Evolutionary conservation across 139 green algal species (phyloP).

Genomic region (Pseudopediastrum boryanum): DNA sequence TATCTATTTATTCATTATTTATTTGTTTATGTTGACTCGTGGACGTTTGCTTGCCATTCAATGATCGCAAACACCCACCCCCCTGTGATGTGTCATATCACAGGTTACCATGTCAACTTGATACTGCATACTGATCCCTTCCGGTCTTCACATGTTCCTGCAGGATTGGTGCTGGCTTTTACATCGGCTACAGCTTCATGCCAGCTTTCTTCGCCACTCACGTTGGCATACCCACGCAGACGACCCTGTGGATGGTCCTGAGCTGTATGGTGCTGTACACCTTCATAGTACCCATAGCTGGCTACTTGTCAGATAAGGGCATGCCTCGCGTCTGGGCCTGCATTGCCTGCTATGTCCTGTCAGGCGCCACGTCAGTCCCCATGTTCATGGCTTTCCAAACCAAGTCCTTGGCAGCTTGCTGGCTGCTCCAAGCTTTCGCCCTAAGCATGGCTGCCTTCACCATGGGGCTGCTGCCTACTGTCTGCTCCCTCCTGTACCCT

Average conservation of each 20-base stretch:
- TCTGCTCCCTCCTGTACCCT: slow-evolving; percentile 21
- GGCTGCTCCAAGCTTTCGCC: slow-evolving; percentile 4
- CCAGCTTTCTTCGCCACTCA: slow-evolving; percentile 25
- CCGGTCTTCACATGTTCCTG: neutral
- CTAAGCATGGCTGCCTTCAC: slow-evolving; percentile 5
- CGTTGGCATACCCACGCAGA: neutral
- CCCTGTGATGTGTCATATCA: too few species aligned
- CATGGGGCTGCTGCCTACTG: slow-evolving; percentile 19
- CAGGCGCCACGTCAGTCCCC: slow-evolving; percentile 16
- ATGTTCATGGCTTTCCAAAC: slow-evolving; percentile 23
- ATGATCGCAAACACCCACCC: too few species aligned
- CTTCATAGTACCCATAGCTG: slow-evolving; percentile 3
- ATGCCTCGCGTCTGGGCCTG: neutral
- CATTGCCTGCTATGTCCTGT: neutral
- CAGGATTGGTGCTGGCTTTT: slow-evolving; percentile 25
- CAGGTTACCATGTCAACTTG: slow-evolving; percentile 11
- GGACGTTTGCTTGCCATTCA: too few species aligned
- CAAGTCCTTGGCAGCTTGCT: slow-evolving; percentile 1
- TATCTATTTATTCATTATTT: too few species aligned
- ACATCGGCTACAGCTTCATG: slow-evolving; percentile 29
- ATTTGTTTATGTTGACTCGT: too few species aligned
- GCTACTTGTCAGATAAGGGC: slow-evolving; percentile 4
- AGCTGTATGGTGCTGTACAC: slow-evolving; percentile 23
- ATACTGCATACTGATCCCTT: neutral
- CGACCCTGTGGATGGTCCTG: slow-evolving; percentile 29